Conservation (phyloP, 169 alveolate species). For the Cytauxzoon felis region DNA sequence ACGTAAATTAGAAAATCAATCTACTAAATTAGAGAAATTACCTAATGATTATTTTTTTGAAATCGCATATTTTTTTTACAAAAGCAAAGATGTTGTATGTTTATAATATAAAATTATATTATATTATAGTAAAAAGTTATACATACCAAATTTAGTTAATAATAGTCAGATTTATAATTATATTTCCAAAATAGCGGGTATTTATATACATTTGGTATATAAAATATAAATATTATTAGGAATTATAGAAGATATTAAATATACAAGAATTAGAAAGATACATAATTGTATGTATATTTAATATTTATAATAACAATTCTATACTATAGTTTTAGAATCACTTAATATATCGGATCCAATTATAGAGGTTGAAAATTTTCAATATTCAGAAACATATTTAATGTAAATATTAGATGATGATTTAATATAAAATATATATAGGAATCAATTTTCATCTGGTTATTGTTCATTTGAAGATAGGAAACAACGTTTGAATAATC, state of each 20-base stretch:
- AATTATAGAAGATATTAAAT: conserved; percentile 47
- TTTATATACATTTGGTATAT: background rate
- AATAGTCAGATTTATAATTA: conserved; percentile 39
- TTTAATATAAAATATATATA: background rate
- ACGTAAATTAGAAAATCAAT: conserved; percentile 16
- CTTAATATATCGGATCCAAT: conserved; percentile 17
- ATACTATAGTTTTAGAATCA: conserved; percentile 8
- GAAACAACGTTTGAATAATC: background rate
- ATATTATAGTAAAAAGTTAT: conserved; percentile 8
- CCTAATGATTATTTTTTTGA: conserved; percentile 59
- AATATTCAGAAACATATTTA: conserved; percentile 52
- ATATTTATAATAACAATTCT: background rate
- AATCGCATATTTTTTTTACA: conserved; percentile 41
- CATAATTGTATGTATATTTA: background rate
- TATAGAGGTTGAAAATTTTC: conserved; percentile 36
- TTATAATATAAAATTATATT: background rate
- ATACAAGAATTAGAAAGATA: conserved; percentile 41
- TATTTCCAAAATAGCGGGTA: conserved; percentile 54
- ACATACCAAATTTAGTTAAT: conserved; percentile 46
- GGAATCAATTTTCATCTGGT: conserved; percentile 48
- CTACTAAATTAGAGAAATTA: conserved; percentile 23
- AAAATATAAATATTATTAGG: no score
- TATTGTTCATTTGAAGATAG: conserved; percentile 41
- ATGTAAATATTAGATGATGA: background rate
- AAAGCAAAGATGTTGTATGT: conserved; percentile 12